phyloP scores from a whole-genome alignment of 306 rosid genomes.

The Casuarina cunninghamiana region DNA sequence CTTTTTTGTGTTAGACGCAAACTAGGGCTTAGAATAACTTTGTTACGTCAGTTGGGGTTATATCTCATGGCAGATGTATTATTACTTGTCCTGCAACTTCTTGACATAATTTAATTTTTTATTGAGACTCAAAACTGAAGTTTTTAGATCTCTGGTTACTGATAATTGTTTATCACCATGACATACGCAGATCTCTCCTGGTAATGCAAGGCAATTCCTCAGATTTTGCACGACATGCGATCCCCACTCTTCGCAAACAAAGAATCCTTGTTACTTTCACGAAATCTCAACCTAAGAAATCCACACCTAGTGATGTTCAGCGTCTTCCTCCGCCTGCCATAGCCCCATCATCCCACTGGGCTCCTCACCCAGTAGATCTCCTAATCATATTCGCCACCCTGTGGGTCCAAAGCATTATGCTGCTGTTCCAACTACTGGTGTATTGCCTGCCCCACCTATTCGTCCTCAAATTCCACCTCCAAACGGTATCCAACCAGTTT shows the following conservation, averaged over 20 bases:
- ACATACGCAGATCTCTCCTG: constrained; percentile 60
- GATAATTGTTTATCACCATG: constrained; percentile 25
- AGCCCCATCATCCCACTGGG: constrained; percentile 59
- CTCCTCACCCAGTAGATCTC: constrained; percentile 64
- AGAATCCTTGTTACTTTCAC: constrained; percentile 78
- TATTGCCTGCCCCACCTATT: constrained; percentile 62
- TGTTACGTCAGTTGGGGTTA: background rate
- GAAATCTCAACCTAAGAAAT: constrained; percentile 65
- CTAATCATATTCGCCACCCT: constrained; percentile 63
- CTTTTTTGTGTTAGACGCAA: background rate
- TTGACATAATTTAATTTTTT: background rate
- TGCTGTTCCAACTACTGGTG: constrained; percentile 52
- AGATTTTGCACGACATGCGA: constrained; percentile 74
- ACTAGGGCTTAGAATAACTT: background rate
- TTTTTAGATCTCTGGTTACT: constrained; percentile 12
- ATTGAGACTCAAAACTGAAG: constrained; percentile 1
- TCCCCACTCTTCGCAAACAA: constrained; percentile 74
- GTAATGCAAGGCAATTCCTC: constrained; percentile 74
- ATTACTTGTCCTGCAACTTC: background rate
- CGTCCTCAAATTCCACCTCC: constrained; percentile 60
- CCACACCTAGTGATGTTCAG: constrained; percentile 52
- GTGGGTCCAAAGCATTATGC: constrained; percentile 66
- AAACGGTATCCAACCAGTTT: constrained; percentile 66
- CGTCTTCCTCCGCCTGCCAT: constrained; percentile 40
- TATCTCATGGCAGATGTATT: background rate